Evolutionary conservation across 441 rosid species (phyloP), one percentile per base, ranked within the genome.

Genomic region (Populus hybrid): DNA sequence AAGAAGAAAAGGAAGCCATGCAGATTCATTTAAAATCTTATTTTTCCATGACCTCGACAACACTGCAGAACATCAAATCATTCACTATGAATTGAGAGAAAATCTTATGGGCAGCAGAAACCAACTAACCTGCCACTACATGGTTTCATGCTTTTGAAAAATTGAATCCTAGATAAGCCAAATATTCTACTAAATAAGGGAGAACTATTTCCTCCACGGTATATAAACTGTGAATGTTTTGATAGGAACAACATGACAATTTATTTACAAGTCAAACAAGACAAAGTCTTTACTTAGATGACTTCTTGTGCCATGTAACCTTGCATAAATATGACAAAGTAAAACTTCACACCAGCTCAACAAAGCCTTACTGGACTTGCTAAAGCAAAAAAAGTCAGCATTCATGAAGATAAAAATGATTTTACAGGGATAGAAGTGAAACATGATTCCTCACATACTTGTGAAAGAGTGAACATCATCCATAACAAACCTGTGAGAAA

Each of bases 401-500:
- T 26, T 35, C 63, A 68, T 63, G 70, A 38, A 36, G 23, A 50
- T 36, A 63, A 9, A 65, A 31, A 29, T 21, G 64, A 29, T 29
- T 71, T 6, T 56, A 3, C 24, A n/a, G 5, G n/a, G n/a, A n/a
- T n/a, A n/a, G n/a, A n/a, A n/a, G n/a, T n/a, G n/a, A n/a, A n/a
- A n/a, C n/a, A n/a, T 38, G 73, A 67, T 29, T 29, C 61, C 24
- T 11, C 70, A 40, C n/a, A 16, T 53, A 53, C 21, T 53, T 16
- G 61, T 53, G 8, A 18, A 18, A 6, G 7, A 4, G n/a, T 2
- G 9, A 14, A 56, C 24, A 3, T 16, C 69, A 68, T 71, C 74
- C 79, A 65, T 72, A 73, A 71, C 85, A 78, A 71, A 96, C 98
- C 99, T 94, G 98, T 72, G 91, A 84, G 88, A 89, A 83, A 78